Evolutionary conservation across 768 basidiomycete genomes (phyloP), one percentile per base, ranked within the genome.

Genomic region (Mycena filopes): DNA sequence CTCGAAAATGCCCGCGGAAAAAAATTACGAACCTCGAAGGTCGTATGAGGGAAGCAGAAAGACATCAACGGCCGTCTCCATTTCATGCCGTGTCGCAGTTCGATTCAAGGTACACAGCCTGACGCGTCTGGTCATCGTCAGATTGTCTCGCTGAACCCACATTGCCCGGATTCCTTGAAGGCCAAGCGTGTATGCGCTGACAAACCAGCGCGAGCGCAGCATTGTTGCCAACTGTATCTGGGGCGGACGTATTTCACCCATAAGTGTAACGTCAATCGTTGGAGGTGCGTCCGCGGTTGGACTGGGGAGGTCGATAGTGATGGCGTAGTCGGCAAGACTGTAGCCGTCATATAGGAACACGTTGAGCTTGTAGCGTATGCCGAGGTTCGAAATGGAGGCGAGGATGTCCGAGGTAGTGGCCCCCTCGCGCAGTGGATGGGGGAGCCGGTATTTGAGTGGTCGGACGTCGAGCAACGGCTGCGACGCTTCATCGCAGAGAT

Each of bases 101-200:
- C 50, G 42, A 48, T 60, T 64, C 1, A 69, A n/a, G 12, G 60
- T 55, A 16, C 50, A 69, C 10, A 69, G 43, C 38, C 55, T 53
- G 8, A 69, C 57, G 15, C 29, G 47, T 18, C 60, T 55, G 20
- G 64, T 54, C 60, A 69, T 60, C 26, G 43, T 60, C 31, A 48
- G 36, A 21, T 57, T 62, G 8, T 59, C 46, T 29, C 87, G 79
- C 72, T 87, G 85, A 7, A 88, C 74, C 87, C 88, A 89, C 6
- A 87, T 74, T 5, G 85, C 87, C 3, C 87, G 80, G 54, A 77
- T 81, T 0, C 83, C 86, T 63, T 84, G 80, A 0, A 79, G 73
- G 8, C 87, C 87, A 4, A 88, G 69, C 2, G 76, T 73, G 66
- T 82, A 82, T 2, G 87, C 70, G 46, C 83, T 85, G 33, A 88